Conservation (phyloP, 306 rosid species). For the Trifolium subterraneum region DNA sequence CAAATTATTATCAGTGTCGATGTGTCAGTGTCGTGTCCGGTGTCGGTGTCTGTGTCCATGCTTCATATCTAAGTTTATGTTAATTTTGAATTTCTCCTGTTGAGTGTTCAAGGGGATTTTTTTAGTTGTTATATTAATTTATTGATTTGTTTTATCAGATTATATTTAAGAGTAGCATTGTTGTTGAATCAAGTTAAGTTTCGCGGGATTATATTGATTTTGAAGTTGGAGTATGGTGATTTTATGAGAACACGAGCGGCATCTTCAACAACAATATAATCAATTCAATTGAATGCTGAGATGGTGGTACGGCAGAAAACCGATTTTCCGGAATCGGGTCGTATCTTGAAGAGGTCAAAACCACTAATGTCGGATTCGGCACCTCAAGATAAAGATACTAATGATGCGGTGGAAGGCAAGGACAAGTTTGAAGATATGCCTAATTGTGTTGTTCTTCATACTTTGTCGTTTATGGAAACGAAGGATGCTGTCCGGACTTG, state of each 20-base stretch:
- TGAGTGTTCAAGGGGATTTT: background rate
- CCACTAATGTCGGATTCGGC: constrained; percentile 3
- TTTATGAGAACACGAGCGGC: constrained; percentile 13
- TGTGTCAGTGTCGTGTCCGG: too few relatives aligned
- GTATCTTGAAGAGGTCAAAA: constrained; percentile 40
- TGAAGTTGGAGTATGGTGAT: background rate
- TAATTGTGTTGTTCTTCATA: constrained; percentile 47
- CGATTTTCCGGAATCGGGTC: constrained; percentile 36
- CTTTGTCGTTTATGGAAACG: constrained; percentile 54
- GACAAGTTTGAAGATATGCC: constrained; percentile 48
- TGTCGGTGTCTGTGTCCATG: too few relatives aligned
- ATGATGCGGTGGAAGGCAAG: constrained; percentile 38
- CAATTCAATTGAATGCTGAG: constrained; percentile 33
- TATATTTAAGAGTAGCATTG: constrained; percentile 1
- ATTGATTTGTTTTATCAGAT: constrained; percentile 8
- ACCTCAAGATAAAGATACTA: constrained; percentile 29
- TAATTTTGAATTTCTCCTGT: background rate
- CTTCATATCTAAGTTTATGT: background rate
- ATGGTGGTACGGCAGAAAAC: constrained; percentile 22
- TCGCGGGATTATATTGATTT: background rate
- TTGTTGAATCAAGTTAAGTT: background rate
- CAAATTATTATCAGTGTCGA: too few relatives aligned
- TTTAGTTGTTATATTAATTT: background rate
- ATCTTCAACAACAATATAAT: background rate
- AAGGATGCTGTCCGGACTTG: constrained; percentile 50